Percentiles rank a stretch among this genome's conserved stretches.
phyloP scores from a whole-genome alignment of 2,329 filamentous ascomycete genomes.

The Botrytis galanthina region DNA sequence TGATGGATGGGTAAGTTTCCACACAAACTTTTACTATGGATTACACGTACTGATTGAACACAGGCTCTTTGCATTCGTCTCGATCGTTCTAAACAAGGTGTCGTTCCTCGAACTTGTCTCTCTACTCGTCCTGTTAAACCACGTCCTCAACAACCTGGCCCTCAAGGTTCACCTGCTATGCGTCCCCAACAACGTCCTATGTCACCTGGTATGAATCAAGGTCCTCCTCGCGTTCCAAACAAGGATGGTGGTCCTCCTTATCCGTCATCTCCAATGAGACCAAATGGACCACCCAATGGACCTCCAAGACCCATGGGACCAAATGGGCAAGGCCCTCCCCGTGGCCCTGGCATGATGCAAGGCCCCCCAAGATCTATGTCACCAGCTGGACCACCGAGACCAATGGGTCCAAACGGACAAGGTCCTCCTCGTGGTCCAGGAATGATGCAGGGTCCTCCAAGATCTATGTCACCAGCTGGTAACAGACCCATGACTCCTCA shows the following conservation, averaged over 20 bases:
- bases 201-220: constrained; percentile 27
- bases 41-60: constrained; percentile 37
- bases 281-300: constrained; percentile 28
- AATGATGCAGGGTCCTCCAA: constrained; percentile 24
- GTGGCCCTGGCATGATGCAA: constrained; percentile 20
- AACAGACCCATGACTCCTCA: constrained; percentile 21
- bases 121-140: constrained; percentile 79
- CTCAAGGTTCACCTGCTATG: constrained; percentile 32
- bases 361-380: constrained; percentile 24
- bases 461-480: constrained; percentile 22
- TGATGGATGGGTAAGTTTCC: constrained; percentile 82
- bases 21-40: fast-evolving
- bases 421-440: constrained; percentile 21
- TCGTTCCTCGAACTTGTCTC: constrained; percentile 88
- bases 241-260: constrained; percentile 7
- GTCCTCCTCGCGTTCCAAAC: constrained; percentile 19
- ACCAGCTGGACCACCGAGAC: constrained; percentile 21
- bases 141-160: constrained; percentile 36
- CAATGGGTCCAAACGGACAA: constrained; percentile 25
- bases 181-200: constrained; percentile 28
- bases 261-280: constrained; percentile 19
- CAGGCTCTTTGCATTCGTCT: constrained; percentile 88
- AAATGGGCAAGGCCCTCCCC: constrained; percentile 25
- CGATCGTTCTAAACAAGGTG: constrained; percentile 88
- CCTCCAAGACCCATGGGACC: constrained; percentile 25